Conservation (phyloP, 345 rosid species). For the Rhizophora apiculata region DNA sequence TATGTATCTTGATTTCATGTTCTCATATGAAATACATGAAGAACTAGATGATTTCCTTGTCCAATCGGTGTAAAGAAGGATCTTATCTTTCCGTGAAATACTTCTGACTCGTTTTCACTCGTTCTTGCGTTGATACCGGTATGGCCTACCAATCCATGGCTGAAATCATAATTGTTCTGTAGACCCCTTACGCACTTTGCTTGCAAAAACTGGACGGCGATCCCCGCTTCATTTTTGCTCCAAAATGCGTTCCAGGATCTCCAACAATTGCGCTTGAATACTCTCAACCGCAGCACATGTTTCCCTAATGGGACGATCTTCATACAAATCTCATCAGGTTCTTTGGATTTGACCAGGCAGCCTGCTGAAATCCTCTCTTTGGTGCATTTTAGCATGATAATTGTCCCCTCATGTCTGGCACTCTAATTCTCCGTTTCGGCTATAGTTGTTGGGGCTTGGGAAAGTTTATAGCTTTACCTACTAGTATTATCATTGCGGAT, state of each 20-base stretch:
- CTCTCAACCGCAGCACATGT: background rate
- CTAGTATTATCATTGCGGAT: background rate
- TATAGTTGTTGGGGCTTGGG: background rate
- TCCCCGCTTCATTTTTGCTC: slow-evolving; percentile 11
- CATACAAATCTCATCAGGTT: slow-evolving; percentile 5
- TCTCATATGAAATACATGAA: slow-evolving; percentile 29
- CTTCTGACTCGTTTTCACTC: slow-evolving; percentile 15
- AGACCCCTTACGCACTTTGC: slow-evolving; percentile 1
- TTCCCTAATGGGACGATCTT: background rate
- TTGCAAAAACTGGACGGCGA: slow-evolving; percentile 1
- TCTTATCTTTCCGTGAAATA: slow-evolving; percentile 16
- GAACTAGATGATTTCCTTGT: background rate
- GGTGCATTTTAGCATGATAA: background rate
- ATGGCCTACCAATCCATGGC: slow-evolving; percentile 14
- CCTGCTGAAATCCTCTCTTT: background rate
- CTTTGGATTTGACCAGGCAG: slow-evolving; percentile 1
- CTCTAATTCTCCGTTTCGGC: background rate
- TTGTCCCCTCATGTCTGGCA: slow-evolving; percentile 4
- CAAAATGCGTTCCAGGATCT: slow-evolving; percentile 2
- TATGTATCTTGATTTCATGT: slow-evolving; percentile 4
- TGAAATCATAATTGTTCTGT: slow-evolving; percentile 11
- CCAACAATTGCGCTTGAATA: slow-evolving; percentile 2
- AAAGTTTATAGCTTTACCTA: background rate
- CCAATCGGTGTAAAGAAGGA: background rate
- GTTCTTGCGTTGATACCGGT: slow-evolving; percentile 9